These are phyloP conservation scores for Sporobolus alterniflorus DNA, from an alignment of 202 grass and related monocot species.

Conservation along the genomic window DNA sequence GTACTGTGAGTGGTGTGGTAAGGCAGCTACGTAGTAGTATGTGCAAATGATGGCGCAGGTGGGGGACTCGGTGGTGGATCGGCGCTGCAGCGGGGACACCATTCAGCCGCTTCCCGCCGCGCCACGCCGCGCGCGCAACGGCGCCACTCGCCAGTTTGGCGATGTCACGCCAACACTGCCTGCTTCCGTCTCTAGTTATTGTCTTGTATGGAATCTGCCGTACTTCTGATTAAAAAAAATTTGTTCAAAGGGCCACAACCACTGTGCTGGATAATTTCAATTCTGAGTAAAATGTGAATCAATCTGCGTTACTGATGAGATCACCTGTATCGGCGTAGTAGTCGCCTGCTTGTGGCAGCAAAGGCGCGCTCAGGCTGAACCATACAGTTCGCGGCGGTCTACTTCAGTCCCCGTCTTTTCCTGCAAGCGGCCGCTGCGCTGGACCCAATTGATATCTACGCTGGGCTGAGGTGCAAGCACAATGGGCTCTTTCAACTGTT, in stretches of 20 bases:
- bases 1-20: background rate
- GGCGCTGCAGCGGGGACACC: background rate
- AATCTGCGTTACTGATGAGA: no score
- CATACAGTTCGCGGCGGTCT: no score
- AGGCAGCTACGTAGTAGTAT: constrained; percentile 75
- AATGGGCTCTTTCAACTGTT: no score
- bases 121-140: background rate
- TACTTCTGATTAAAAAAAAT: background rate
- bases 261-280: background rate
- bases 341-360: no score
- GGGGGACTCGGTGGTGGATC: background rate
- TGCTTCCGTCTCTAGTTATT: constrained; percentile 7
- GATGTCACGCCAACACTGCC: background rate
- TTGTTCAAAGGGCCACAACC: no score
- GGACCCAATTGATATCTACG: no score
- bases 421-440: no score
- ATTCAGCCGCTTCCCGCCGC: constrained; percentile 15
- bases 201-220: background rate
- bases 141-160: constrained; percentile 9
- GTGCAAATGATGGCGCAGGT: constrained; percentile 59
- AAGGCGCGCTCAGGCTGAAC: no score
- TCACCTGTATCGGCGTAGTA: no score
- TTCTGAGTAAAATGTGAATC: no score
- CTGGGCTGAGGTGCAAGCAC: no score
- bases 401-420: no score